These are phyloP conservation scores for Candida pseudoviswanathii DNA, from an alignment of 1,139 yeast species.

Conservation along the genomic window DNA sequence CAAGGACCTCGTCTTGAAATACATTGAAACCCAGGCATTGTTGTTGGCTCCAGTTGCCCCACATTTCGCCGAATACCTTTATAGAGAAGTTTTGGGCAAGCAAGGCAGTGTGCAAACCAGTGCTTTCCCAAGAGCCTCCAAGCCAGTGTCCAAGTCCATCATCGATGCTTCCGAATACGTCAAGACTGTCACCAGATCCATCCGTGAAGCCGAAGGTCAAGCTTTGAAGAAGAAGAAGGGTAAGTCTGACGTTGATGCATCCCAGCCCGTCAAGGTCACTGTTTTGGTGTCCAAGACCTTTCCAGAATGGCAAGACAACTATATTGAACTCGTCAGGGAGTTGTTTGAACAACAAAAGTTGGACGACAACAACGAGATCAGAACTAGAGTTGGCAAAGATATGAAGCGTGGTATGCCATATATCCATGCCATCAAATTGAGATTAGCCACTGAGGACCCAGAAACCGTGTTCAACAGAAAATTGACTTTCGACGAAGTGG, in stretches of 20 bases:
- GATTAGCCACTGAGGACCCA: constrained; percentile 69
- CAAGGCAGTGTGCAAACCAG: constrained; percentile 69
- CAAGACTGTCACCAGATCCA: constrained; percentile 73
- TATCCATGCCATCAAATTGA: constrained; percentile 79
- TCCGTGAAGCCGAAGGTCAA: constrained; percentile 91
- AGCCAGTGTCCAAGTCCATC: constrained; percentile 62
- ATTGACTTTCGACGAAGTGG: constrained; percentile 77
- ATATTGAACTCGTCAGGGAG: constrained; percentile 81
- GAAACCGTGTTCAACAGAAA: constrained; percentile 84
- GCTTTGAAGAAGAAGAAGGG: constrained; percentile 91
- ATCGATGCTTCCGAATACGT: constrained; percentile 76
- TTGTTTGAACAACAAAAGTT: constrained; percentile 66
- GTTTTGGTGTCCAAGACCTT: constrained; percentile 75
- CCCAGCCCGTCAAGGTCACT: constrained; percentile 71
- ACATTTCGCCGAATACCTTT: constrained; percentile 89
- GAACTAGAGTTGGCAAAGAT: constrained; percentile 69
- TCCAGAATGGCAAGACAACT: constrained; percentile 96
- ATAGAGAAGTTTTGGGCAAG: constrained; percentile 75
- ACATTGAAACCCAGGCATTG: constrained; percentile 83
- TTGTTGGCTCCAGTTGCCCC: constrained; percentile 93
- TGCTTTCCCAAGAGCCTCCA: constrained; percentile 71
- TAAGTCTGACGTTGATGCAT: constrained; percentile 68
- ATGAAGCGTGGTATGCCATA: constrained; percentile 98
- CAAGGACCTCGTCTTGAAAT: constrained; percentile 74
- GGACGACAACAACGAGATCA: constrained; percentile 62